Conservation (phyloP, 129 eudicot genomes). For the Lactuca saligna region DNA sequence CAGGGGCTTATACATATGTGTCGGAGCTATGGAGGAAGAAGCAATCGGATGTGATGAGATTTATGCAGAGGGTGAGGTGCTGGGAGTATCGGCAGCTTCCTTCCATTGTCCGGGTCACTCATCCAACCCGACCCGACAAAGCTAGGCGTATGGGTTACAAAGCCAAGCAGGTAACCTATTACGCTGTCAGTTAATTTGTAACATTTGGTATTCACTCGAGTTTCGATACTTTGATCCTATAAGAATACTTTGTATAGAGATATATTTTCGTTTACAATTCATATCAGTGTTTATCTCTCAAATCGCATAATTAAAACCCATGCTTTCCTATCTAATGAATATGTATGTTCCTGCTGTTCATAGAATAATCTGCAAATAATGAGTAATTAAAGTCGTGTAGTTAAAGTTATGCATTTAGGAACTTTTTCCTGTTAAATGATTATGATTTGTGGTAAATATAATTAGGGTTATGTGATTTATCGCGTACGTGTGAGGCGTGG, state of each 20-base stretch:
- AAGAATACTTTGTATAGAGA: no score
- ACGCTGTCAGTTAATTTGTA: not conserved
- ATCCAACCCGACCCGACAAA: slow-evolving; percentile 84
- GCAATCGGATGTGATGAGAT: slow-evolving; percentile 85
- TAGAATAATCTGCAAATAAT: no score
- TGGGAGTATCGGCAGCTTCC: slow-evolving; percentile 94
- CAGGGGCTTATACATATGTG: slow-evolving; percentile 74
- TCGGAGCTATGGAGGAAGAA: slow-evolving; percentile 87
- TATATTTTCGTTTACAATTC: not conserved
- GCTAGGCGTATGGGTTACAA: slow-evolving; percentile 90
- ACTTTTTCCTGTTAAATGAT: not conserved
- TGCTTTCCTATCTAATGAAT: no score
- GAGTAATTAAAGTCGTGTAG: not conserved
- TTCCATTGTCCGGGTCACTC: slow-evolving; percentile 84
- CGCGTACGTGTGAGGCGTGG: slow-evolving; percentile 86
- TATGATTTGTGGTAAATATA: not conserved
- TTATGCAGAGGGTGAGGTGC: slow-evolving; percentile 62
- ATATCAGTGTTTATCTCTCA: not conserved
- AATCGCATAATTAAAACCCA: no score
- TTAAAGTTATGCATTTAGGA: not conserved
- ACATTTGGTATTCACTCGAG: not conserved
- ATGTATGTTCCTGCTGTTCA: no score
- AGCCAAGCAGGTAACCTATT: slow-evolving; percentile 74
- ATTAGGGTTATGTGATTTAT: slow-evolving; percentile 60
- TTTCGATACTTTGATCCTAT: not conserved